Base-by-base conservation (phyloP, 352 stramenopile species). In the Aphanomyces euteiches region DNA sequence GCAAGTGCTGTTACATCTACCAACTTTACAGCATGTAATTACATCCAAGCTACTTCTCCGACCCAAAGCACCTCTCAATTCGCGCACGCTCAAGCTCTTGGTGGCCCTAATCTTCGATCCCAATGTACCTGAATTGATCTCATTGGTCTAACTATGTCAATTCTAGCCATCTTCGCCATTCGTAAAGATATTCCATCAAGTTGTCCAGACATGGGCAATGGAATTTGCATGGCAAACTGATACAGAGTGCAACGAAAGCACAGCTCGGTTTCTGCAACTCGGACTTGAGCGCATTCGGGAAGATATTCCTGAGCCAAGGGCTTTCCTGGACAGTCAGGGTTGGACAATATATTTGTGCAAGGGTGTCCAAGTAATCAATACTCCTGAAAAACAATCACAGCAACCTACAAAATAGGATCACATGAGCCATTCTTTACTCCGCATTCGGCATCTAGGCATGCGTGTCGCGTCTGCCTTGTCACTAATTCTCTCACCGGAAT, bases 281-380 rank as follows among this genome's bases (percentile, higher is more conserved):
- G 48, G 37, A 6, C 40, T 70, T 19, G 15, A 3, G 1, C 47
- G 13, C 7, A 7, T 70, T 7, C 28, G 17, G n/a, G 15, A 41
- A 5, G 4, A 17, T 3, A 19, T n/a, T 13, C 19, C 17, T 15
- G 40, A n/a, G 10, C 8, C 64, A 7, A 36, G 36, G n/a, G 5
- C 12, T 12, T 15, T 63, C 19, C 7, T 70, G 3, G 64, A 70
- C 12, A 15, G 17, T 7, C 48, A 45, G 8, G 19, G 54, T 7
- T 70, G 64, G 64, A 70, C 40, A 4, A 45, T 3, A 17, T 41
- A 54, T n/a, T 19, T 70, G n/a, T 63, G 64, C 47, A 70, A 63
- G 45, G 64, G 64, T 40, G 36, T 70, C 15, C 37, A 61, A 40
- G 64, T 70, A 70, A n/a, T 15, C 41, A 7, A 28, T 28, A 28